Conservation (phyloP, 1,284 basidiomycete genomes). For the Papiliotrema nemorosa region DNA sequence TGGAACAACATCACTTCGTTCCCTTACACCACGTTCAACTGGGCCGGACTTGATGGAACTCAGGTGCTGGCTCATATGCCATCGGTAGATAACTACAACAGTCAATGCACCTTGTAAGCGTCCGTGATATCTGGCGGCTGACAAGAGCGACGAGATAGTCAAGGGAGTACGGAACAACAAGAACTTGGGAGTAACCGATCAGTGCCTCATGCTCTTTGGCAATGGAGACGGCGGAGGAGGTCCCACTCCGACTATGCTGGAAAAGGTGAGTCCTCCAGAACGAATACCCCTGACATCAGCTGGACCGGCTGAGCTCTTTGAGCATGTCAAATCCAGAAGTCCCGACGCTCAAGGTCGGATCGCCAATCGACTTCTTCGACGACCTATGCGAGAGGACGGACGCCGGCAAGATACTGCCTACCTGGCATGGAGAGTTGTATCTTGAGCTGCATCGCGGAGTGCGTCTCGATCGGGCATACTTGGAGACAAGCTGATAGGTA, state of each 20-base stretch:
- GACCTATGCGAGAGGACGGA: conserved; percentile 63
- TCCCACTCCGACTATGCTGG: conserved; percentile 66
- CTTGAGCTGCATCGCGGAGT: conserved; percentile 67
- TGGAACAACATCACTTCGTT: conserved; percentile 10
- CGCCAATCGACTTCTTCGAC: conserved; percentile 70
- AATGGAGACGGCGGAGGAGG: conserved; percentile 74
- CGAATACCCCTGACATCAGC: conserved; percentile 45
- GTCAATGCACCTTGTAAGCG: not conserved
- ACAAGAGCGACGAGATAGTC: conserved; percentile 61
- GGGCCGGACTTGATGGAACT: conserved; percentile 76
- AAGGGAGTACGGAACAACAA: conserved; percentile 76
- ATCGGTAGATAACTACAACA: conserved; percentile 55
- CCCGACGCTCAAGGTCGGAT: conserved; percentile 74
- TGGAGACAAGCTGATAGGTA: conserved; percentile 6
- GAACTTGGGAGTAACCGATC: conserved; percentile 71
- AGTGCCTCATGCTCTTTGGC: conserved; percentile 75
- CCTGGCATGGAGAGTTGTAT: conserved; percentile 86
- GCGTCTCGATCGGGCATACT: not conserved
- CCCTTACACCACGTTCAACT: conserved; percentile 67
- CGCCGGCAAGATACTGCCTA: conserved; percentile 69
- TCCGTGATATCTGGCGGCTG: not conserved
- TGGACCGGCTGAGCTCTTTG: conserved; percentile 14
- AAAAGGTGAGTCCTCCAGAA: conserved; percentile 76
- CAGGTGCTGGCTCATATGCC: conserved; percentile 75
- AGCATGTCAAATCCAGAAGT: conserved; percentile 43